Evolutionary conservation across 2,329 filamentous ascomycete genomes (phyloP), one percentile per base, ranked within the genome.

Genomic region (Diaporthe sp.): DNA sequence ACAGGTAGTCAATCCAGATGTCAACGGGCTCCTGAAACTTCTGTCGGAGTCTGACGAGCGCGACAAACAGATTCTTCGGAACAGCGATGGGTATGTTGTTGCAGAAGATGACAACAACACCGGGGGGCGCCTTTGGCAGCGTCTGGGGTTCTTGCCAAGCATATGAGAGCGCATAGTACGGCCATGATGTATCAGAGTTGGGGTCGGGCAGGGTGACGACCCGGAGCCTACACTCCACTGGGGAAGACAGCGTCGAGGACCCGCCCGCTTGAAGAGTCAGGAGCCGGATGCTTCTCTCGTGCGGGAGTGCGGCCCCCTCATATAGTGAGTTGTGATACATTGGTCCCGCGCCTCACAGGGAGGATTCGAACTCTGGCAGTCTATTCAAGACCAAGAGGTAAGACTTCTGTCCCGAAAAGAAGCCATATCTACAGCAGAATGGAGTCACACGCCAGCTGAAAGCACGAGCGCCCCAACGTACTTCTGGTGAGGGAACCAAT

Each of bases 1-100:
- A 73, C 27, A 73, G 35, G 32, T 58, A 59, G 39, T 75, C 73
- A 1, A 50, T 42, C 70, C 73, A 75, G 25, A 65, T 65, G 12
- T 2, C 12, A 10, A n/a, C 6, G 27, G 39, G 39, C 27, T 47
- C 27, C 27, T 13, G 17, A 7, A 25, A 65, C 27, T 47, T 65
- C 39, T 65, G 17, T n/a, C 59, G 59, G 27, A 65, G 59, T 32
- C 59, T 65, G 27, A 47, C 42, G 39, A 65, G 59, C 59, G 59
- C 59, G 9, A 47, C 39, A 47, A 65, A 65, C 2, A 65, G 59
- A 8, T 65, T 65, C 39, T 65, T 32, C 9, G 25, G 59, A 32
- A 65, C 59, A 32, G 39, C 17, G 17, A 35, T 47, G 9, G 1
- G 27, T 19, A 65, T 13, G 39, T 47, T 47, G 27, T 65, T 65